Evolutionary conservation across 2,329 filamentous ascomycete genomes (phyloP), one percentile per base, ranked within the genome.

Genomic region (Sporothrix globosa): DNA sequence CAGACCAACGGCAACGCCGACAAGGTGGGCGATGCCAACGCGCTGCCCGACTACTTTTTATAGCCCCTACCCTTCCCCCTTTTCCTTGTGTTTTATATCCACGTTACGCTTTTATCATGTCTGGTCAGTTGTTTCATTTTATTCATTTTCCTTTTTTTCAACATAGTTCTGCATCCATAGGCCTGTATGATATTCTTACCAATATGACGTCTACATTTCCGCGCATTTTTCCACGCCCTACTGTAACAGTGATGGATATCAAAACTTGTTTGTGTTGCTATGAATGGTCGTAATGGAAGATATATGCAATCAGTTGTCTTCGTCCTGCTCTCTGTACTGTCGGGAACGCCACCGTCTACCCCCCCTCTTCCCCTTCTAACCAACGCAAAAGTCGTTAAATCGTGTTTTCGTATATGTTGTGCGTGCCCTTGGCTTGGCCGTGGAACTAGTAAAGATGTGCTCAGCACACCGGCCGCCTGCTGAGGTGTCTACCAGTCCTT

Each of bases 401-500:
- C 58, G n/a, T 67, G 41, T 58, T 61, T 58, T 70, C 53, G 13
- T 67, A 14, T 58, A 19, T 67, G 41, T 61, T 19, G 21, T n/a
- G 17, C 21, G n/a, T 21, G 9, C 17, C 39, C 21, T 24, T 27
- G 21, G 2, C 3, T 6, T 13, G 21, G 48, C 5, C 48, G 48
- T 19, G 17, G 17, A 4, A 4, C 48, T 19, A 50, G 41, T 4
- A 4, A 4, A 2, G 10, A 7, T 10, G 10, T 44, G 41, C 13
- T 14, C 41, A 44, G 6, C 0, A 3, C 41, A 4, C 10, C 41
- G 2, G 1, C 10, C 41, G 41, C 6, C 10, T 2, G 41, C 41
- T 2, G 41, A 10, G 41, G 14, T 17, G 41, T 48, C 24, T 89
- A 92, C 96, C 96, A 98, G 80, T 97, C 92, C 87, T 98, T 99